Evolutionary conservation across 306 rosid species (phyloP).

Genomic region (Glycine latifolia): DNA sequence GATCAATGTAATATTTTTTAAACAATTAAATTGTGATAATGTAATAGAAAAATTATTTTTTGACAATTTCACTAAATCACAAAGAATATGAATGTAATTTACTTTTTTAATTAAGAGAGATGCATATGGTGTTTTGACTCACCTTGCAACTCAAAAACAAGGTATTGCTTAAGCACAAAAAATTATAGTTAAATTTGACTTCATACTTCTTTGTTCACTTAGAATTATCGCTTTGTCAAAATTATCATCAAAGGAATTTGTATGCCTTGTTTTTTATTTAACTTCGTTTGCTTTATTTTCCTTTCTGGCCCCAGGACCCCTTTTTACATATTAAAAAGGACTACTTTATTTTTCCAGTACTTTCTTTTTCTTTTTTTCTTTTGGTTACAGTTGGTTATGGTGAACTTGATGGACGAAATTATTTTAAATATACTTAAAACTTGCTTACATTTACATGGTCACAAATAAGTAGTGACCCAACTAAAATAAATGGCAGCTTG

Average conservation of each 20-base stretch:
- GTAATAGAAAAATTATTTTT: too few relatives aligned
- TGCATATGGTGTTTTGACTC: background rate
- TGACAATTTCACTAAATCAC: too few relatives aligned
- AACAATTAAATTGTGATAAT: too few relatives aligned
- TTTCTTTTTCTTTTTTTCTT: background rate
- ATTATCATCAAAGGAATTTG: background rate
- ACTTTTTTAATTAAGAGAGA: background rate
- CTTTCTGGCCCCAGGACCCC: background rate
- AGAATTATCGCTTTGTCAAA: background rate
- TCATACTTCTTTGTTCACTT: background rate
- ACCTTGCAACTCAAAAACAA: background rate
- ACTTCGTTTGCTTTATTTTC: background rate
- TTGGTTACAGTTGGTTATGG: background rate
- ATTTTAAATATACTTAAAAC: constrained; percentile 18
- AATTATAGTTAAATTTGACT: background rate
- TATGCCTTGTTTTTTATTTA: background rate
- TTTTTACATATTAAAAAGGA: background rate
- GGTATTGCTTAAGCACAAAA: background rate
- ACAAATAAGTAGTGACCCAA: constrained; percentile 11
- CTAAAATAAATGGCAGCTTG: constrained; percentile 4
- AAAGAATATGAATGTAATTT: too few relatives aligned
- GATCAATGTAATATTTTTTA: too few relatives aligned
- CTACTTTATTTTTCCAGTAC: background rate
- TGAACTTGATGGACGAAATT: background rate
- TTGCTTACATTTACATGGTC: background rate